Conservation (phyloP, 2,329 filamentous ascomycete species). For the Beauveria pseudobassiana region DNA sequence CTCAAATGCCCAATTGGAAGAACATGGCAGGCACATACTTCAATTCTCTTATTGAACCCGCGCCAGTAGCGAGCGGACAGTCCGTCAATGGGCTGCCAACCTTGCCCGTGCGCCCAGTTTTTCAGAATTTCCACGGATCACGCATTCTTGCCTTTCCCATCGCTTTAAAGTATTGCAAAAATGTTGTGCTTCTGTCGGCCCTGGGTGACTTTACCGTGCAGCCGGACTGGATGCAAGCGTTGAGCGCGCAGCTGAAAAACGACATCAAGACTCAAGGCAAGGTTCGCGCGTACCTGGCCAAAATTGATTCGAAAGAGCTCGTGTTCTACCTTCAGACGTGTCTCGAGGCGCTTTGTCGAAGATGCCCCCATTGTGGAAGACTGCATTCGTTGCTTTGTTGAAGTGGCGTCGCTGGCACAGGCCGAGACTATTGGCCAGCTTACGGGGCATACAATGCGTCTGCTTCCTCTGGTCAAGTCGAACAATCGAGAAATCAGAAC, state of each 20-base stretch:
- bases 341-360: slow-evolving; percentile 46
- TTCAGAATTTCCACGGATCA: slow-evolving; percentile 41
- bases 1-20: slow-evolving; percentile 42
- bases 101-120: slow-evolving; percentile 17
- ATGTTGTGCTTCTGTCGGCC: slow-evolving; percentile 44
- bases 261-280: slow-evolving; percentile 57
- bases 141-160: slow-evolving; percentile 53
- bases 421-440: slow-evolving; percentile 44
- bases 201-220: slow-evolving; percentile 51
- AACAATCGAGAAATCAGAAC: slow-evolving; percentile 63
- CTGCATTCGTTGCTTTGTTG: slow-evolving; percentile 45
- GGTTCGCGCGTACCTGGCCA: slow-evolving; percentile 47
- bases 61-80: slow-evolving; percentile 22
- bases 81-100: slow-evolving; percentile 23
- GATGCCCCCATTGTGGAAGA: slow-evolving; percentile 35
- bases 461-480: slow-evolving; percentile 57
- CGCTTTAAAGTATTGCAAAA: slow-evolving; percentile 61
- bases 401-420: slow-evolving; percentile 44
- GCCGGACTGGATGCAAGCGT: slow-evolving; percentile 75
- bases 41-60: slow-evolving; percentile 23
- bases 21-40: slow-evolving; percentile 46
- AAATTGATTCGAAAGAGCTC: slow-evolving; percentile 31
- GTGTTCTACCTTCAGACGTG: slow-evolving; percentile 43
- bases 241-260: slow-evolving; percentile 65
- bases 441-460: slow-evolving; percentile 37